Base-by-base conservation (phyloP, 768 basidiomycete species). In the Boletus rubropictus region DNA sequence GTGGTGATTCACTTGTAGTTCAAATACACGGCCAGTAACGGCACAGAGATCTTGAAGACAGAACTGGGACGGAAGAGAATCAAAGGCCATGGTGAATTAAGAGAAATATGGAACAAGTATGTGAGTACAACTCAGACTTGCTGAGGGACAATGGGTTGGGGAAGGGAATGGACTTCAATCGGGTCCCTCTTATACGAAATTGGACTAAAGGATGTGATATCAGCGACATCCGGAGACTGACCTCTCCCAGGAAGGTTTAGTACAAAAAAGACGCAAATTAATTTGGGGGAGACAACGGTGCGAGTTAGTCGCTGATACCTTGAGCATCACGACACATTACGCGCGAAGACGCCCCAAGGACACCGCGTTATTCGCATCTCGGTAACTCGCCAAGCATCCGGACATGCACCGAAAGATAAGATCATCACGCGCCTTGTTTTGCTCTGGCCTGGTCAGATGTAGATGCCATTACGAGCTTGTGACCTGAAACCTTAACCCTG, bases 1-100 rank as follows among this genome's bases (percentile, higher is more conserved):
- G 47, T 59, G 52, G 18, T 59, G 29, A 43, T 61, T 70, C 36
- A 63, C 56, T 50, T 62, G 63, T 52, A 70, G 57, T 45, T 71
- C 66, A 50, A 58, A 71, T 51, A 65, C 65, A 38, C 62, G 64
- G 21, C 64, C 61, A 24, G 69, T 67, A 24, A 71, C 66, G 29
- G 66, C 64, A 18, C 58, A 58, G 24, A 70, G 62, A 50, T 70
- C 68, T 44, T 60, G 55, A 17, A 70, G 64, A 42, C 59, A 59
- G 55, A 70, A 71, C 28, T 69, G 64, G 4, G 66, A 48, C 2
- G 69, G 69, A 35, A 70, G 66, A 21, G 64, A 39, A 42, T 62
- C 54, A 42, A 57, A 56, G 44, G 51, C 57, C 67, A 70, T 69
- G 42, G 39, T 15, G 56, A 50, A 51, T 38, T 52, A 62, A 33